Base-by-base conservation (phyloP, 495 filamentous ascomycete species). In the Penicillium lividum region DNA sequence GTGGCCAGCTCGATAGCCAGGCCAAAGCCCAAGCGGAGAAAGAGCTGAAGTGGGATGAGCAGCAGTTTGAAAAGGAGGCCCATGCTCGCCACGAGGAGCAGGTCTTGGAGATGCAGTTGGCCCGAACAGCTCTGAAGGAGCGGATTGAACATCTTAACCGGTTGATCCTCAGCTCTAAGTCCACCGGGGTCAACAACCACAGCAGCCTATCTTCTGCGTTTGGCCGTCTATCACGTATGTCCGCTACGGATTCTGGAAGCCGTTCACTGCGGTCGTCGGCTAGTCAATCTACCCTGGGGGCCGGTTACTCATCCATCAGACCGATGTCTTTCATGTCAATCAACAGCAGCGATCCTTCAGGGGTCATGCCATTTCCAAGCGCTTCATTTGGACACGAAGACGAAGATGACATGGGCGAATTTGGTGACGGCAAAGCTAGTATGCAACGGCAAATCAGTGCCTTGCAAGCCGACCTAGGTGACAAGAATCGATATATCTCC, bases 71-170 rank as follows among this genome's bases (percentile, higher is more conserved):
- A 72, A 87, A 89, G 58, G 88, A 94, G 71, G 87, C 89, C 29
- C 86, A 91, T 65, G 80, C 86, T 53, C 87, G 94, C 31, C 95
- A 97, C 65, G 92, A 95, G 64, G 94, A 98, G 68, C 94, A 98
- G 69, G 92, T 98, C 80, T 80, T 98, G 45, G 94, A 98, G 70
- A 98, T 98, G 86, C 94, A 98, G 70, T 82, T 98, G 29, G 94
- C 94, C 13, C 84, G 95, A 28, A 98, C 93, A 2, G 95, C 95
- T 5, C 74, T 98, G 50, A 98, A 98, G 66, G 93, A 98, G 73
- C 87, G 94, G 29, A 98, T 98, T 61, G 93, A 97, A 73, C 94
- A 98, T 75, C 82, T 98, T 6, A 98, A 97, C 72, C 89, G 94
- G 22, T 81, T 98, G 10, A 97, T 98, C 61, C 77, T 98, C 29